Evolutionary conservation across 306 rosid species (phyloP).

Genomic region (Luffa aegyptiaca): DNA sequence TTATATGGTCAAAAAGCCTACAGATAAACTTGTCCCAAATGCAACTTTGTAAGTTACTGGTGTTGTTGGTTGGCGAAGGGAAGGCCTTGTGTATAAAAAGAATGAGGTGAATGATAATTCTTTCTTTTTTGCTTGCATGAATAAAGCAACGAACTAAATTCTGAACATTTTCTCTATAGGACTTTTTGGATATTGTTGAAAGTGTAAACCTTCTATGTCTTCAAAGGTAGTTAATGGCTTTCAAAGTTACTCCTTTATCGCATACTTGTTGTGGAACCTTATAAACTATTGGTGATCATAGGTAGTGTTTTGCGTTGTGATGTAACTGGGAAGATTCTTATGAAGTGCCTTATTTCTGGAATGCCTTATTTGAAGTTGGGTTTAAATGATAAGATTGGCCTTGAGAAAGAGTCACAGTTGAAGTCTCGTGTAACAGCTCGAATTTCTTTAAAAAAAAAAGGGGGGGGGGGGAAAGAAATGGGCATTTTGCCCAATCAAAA

Average conservation of each 20-base stretch:
- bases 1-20: conserved; percentile 22
- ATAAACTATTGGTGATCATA: conserved; percentile 23
- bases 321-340: conserved; percentile 80
- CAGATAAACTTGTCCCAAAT: conserved; percentile 71
- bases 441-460: too few relatives aligned
- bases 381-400: too few relatives aligned
- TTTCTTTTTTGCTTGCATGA: too few relatives aligned
- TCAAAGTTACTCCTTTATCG: background rate
- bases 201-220: conserved; percentile 89
- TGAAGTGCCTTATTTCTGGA: conserved; percentile 91
- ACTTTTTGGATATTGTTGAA: conserved; percentile 82
- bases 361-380: conserved; percentile 96
- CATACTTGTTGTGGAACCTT: conserved; percentile 10
- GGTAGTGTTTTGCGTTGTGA: conserved; percentile 85
- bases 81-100: too few relatives aligned
- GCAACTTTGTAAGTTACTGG: conserved; percentile 93
- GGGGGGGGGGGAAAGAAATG: too few relatives aligned
- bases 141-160: too few relatives aligned
- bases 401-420: too few relatives aligned
- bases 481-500: too few relatives aligned
- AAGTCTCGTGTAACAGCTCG: too few relatives aligned
- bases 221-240: conserved; percentile 53
- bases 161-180: conserved; percentile 28
- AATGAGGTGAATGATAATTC: too few relatives aligned
- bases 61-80: conserved; percentile 85